phyloP scores from a whole-genome alignment of 2,329 filamentous ascomycete species.

The Alternaria sp. region DNA sequence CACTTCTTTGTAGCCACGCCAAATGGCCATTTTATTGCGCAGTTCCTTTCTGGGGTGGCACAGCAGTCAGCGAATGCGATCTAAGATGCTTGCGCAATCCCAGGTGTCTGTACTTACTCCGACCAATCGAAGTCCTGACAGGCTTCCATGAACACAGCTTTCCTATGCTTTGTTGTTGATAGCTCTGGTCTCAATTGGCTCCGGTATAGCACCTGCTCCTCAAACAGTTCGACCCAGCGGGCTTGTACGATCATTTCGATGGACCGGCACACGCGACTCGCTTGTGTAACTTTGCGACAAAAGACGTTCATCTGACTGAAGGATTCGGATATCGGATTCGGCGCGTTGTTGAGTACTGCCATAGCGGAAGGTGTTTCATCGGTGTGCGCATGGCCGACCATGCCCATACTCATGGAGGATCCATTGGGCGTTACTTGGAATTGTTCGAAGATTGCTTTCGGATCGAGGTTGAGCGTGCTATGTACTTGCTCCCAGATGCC shows the following conservation, averaged over 20 bases:
- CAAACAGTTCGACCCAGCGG: constrained; percentile 63
- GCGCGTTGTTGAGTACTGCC: constrained; percentile 17
- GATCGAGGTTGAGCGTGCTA: constrained; percentile 51
- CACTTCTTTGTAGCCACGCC: constrained; percentile 66
- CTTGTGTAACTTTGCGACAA: constrained; percentile 54
- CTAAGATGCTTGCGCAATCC: background rate
- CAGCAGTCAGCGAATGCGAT: background rate
- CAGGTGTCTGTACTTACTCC: constrained; percentile 39
- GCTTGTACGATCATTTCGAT: constrained; percentile 66
- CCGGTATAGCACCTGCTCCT: constrained; percentile 57
- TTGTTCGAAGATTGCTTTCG: constrained; percentile 44
- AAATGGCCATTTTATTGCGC: constrained; percentile 61
- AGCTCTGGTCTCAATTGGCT: constrained; percentile 49
- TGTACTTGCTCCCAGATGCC: constrained; percentile 60
- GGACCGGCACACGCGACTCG: constrained; percentile 62
- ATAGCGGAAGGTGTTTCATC: constrained; percentile 11
- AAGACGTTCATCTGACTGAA: constrained; percentile 54
- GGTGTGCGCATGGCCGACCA: constrained; percentile 15
- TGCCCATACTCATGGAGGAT: constrained; percentile 18
- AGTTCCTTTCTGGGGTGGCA: constrained; percentile 56
- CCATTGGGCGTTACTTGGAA: constrained; percentile 32
- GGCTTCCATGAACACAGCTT: constrained; percentile 60
- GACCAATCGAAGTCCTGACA: constrained; percentile 62
- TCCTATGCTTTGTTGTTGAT: constrained; percentile 58
- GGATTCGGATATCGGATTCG: constrained; percentile 20